These are phyloP conservation scores for Penicillium bovifimosum DNA, from an alignment of 495 filamentous ascomycete genomes.

Conservation along the genomic window DNA sequence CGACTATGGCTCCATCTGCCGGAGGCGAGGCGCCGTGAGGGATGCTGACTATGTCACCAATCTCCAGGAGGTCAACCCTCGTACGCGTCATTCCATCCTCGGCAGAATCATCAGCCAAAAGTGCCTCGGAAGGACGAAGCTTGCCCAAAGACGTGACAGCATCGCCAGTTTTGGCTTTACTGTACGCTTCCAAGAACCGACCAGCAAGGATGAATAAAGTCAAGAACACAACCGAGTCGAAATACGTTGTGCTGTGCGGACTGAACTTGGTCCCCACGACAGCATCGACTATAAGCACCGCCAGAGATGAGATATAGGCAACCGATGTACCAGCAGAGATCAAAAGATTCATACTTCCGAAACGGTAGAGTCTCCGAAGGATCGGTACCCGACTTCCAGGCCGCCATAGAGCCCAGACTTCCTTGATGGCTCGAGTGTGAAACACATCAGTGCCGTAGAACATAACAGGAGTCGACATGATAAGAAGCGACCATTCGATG, in stretches of 20 bases:
- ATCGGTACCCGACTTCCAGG: conserved; percentile 71
- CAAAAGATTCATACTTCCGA: conserved; percentile 95
- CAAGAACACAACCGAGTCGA: conserved; percentile 90
- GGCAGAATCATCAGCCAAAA: conserved; percentile 39
- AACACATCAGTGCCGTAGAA: conserved; percentile 86
- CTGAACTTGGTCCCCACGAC: conserved; percentile 29
- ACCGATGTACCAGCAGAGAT: conserved; percentile 85
- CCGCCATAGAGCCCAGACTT: conserved; percentile 75
- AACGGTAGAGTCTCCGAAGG: conserved; percentile 75
- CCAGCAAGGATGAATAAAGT: conserved; percentile 85
- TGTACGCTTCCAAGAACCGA: conserved; percentile 82
- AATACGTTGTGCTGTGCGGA: conserved; percentile 65
- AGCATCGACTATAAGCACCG: conserved; percentile 68
- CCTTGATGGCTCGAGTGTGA: conserved; percentile 71
- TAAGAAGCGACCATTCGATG: conserved; percentile 76
- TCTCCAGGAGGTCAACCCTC: conserved; percentile 70
- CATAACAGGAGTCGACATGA: conserved; percentile 84
- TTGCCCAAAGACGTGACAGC: conserved; percentile 76
- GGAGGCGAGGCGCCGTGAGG: conserved; percentile 79
- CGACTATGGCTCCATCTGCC: conserved; percentile 67
- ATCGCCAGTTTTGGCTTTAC: conserved; percentile 86
- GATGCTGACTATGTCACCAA: conserved; percentile 73
- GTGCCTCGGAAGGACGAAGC: conserved; percentile 72
- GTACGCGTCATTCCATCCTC: conserved; percentile 39
- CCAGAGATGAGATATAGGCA: conserved; percentile 81